Percentiles rank a stretch among this genome's conserved stretches.
Evolutionary conservation across 192 early-diverging fungal species (phyloP).

Genomic region (Podila minutissima): DNA sequence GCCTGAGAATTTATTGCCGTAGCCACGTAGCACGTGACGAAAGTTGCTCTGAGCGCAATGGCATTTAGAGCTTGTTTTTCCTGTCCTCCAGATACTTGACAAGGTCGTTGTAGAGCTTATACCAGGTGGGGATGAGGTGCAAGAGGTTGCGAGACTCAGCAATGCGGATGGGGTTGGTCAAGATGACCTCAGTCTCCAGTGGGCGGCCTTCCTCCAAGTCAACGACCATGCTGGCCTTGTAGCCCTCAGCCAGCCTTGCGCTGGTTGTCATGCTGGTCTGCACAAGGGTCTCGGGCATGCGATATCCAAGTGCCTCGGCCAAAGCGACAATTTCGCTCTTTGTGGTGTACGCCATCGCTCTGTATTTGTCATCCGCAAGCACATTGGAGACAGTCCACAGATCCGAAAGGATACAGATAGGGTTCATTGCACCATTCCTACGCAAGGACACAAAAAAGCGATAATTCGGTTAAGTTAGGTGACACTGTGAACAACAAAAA

Average conservation of each 20-base stretch:
- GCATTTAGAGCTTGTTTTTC: not conserved
- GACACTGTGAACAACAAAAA: not conserved
- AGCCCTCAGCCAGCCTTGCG: conserved; percentile 37
- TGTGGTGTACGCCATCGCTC: conserved; percentile 48
- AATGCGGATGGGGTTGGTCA: conserved; percentile 40
- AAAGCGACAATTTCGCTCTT: conserved; percentile 67
- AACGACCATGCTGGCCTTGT: conserved; percentile 57
- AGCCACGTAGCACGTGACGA: not conserved
- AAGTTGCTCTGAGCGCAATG: too few relatives aligned
- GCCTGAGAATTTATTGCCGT: not conserved
- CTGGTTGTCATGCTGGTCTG: conserved; percentile 52
- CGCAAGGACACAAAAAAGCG: not conserved
- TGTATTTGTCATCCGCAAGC: conserved; percentile 57
- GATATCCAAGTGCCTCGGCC: conserved; percentile 59
- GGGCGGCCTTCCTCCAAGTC: conserved; percentile 56
- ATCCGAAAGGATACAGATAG: conserved; percentile 69
- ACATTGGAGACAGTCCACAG: conserved; percentile 63
- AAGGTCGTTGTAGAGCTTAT: conserved; percentile 33
- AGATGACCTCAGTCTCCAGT: conserved; percentile 53
- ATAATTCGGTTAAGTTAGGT: not conserved
- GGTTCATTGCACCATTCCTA: conserved; percentile 77
- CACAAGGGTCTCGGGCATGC: conserved; percentile 43
- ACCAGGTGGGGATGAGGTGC: conserved; percentile 48
- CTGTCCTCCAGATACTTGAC: conserved; percentile 26
- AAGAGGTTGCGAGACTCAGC: conserved; percentile 43